phyloP scores from a whole-genome alignment of 2,329 filamentous ascomycete species.

The Cryoendolithus antarcticus region DNA sequence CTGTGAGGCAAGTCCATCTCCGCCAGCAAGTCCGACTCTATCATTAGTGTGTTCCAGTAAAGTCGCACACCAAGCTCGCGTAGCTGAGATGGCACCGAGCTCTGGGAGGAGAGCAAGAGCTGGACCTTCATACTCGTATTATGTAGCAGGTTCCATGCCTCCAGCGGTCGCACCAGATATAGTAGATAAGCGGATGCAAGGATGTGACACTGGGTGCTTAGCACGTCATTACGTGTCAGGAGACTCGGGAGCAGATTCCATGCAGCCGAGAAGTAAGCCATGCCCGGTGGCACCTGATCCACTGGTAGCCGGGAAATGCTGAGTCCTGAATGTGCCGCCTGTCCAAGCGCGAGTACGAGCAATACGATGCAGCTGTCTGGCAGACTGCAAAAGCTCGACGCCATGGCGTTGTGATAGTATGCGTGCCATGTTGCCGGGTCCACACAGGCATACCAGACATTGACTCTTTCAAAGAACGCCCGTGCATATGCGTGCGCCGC shows the following conservation, averaged over 20 bases:
- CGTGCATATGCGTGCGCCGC: conserved; percentile 59
- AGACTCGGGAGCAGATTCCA: conserved; percentile 66
- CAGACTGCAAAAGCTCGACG: conserved; percentile 64
- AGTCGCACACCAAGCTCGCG: conserved; percentile 64
- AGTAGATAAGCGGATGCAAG: conserved; percentile 72
- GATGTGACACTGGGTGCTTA: conserved; percentile 69
- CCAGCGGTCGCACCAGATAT: conserved; percentile 67
- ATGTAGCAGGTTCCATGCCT: conserved; percentile 71
- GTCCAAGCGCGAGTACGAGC: conserved; percentile 63
- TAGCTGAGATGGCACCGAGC: conserved; percentile 56
- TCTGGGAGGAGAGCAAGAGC: conserved; percentile 61
- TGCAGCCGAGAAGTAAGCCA: conserved; percentile 69
- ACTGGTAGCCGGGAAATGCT: conserved; percentile 62
- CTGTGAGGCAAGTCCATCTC: conserved; percentile 74
- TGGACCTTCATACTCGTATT: conserved; percentile 74
- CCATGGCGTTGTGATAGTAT: conserved; percentile 63
- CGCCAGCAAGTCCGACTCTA: conserved; percentile 66
- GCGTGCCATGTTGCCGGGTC: conserved; percentile 70
- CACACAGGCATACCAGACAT: conserved; percentile 76
- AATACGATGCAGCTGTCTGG: conserved; percentile 74
- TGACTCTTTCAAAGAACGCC: conserved; percentile 69
- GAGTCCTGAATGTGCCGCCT: conserved; percentile 56
- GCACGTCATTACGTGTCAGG: conserved; percentile 67
- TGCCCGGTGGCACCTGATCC: conserved; percentile 58
- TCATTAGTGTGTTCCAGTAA: conserved; percentile 73